Evolutionary conservation across 345 rosid genomes (phyloP), one percentile per base, ranked within the genome.

Genomic region (Pugionium cornutum): DNA sequence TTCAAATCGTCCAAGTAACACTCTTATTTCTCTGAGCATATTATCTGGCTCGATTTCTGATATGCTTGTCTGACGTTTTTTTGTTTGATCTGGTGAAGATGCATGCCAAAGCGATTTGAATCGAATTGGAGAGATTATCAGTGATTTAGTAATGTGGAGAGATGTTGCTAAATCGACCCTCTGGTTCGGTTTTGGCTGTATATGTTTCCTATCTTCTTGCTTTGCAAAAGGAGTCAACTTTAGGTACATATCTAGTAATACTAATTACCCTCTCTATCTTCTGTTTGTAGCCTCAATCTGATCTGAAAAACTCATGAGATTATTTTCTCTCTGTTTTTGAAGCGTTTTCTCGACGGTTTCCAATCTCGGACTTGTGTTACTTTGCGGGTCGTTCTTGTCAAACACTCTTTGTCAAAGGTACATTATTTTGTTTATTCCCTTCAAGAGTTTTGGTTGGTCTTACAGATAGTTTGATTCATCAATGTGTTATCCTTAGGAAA

Each of bases 111-210:
- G 82, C 41, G 84, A 81, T 67, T 72, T 89, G 58, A 86, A 87
- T 47, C 72, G 77, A 36, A 69, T 88, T 25, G 88, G 85, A 31
- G 79, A 82, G 77, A 49, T 78, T 9, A 53, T 88, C 7, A 54
- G 52, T 72, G 96, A 89, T 75, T 68, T 92, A 81, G 63, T 83
- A 1, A 80, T 86, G 91, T 92, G 98, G 98, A 86, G 82, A 63
- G 91, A 92, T 66, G 84, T 66, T 50, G 89, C 96, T 2, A 92
- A 85, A 65, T 89, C 98, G 4, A 87, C 88, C 42, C 84, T 92
- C 59, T 92, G 98, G 95, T 89, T 89, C 76, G 98, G 95, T 48
- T 56, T 92, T 30, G 95, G 98, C 11, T 86, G 81, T 67, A 50
- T 89, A 1, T 79, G 81, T 66, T 83, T 87, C 80, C 64, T 89